Base-by-base conservation (phyloP, 1,284 basidiomycete species). In the Tremellales sp. region DNA sequence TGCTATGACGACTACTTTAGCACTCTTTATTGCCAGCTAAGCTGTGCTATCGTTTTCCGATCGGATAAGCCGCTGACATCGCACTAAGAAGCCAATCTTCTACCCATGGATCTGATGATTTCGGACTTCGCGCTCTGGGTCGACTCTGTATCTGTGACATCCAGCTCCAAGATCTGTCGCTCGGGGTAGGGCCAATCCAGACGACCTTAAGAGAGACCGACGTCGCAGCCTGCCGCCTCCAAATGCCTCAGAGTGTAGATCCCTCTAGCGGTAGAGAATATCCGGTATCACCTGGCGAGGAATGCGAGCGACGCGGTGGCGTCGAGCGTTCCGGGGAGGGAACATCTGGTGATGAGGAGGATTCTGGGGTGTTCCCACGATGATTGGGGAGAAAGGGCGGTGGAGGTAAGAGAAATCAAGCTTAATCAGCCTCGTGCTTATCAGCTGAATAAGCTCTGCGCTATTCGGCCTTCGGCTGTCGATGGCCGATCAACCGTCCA, bases 281-380 rank as follows among this genome's bases (percentile, higher is more conserved):
- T 55, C 19, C 25, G 25, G 38, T 40, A 59, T 8, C 52, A 50
- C 5, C 48, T n/a, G 7, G 10, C 4, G 2, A 29, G 19, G 2
- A 60, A 47, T 5, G 48, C 44, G 5, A 37, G 35, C n/a, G 50
- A 45, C 7, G 53, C 16, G 8, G 47, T 27, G 5, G 49, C 45
- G 6, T 53, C 57, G 27, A 60, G 40, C 24, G 45, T 47, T 8
- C 18, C n/a, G 9, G 53, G 45, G 24, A 50, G 50, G 19, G 57
- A 57, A 41, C 57, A 59, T 6, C 57, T 56, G 3, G 57, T 60
- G 26, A 60, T 42, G 8, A 58, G 32, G 13, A 57, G 57, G 1
- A 57, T 50, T 37, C 7, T 34, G 21, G 19, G 10, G 22, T 36
- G 34, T 36, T 10, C 8, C 34, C n/a, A 36, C 8, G 22, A 8